These are phyloP conservation scores for Termitomyces eurrhizus DNA, from an alignment of 768 basidiomycete genomes.

Conservation along the genomic window DNA sequence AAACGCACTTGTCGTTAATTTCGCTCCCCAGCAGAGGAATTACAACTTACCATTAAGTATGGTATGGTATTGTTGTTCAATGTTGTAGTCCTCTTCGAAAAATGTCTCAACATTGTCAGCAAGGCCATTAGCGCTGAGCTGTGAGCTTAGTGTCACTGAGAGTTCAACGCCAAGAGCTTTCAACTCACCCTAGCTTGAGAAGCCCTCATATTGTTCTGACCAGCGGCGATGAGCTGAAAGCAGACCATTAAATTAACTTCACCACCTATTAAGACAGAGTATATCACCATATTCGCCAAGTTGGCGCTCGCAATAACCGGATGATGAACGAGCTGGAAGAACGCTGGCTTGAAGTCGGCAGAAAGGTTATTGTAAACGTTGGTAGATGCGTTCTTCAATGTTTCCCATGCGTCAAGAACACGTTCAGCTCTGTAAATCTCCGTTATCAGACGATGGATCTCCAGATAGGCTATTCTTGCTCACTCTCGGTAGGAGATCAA, in stretches of 20 bases:
- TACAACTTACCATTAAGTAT: constrained; percentile 44
- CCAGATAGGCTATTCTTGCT: constrained; percentile 18
- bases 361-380: constrained; percentile 47
- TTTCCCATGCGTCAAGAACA: constrained; percentile 47
- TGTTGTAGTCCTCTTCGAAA: constrained; percentile 58
- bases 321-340: constrained; percentile 58
- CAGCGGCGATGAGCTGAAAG: constrained; percentile 46
- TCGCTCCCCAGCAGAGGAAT: not conserved
- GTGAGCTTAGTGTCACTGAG: not conserved
- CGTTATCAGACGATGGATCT: not conserved
- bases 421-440: constrained; percentile 46
- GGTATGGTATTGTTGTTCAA: constrained; percentile 57
- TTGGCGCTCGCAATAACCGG: constrained; percentile 57
- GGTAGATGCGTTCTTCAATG: constrained; percentile 26
- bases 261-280: not conserved
- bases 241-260: not conserved
- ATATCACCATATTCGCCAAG: constrained; percentile 45
- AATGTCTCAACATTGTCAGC: constrained; percentile 50
- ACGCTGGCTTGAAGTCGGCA: constrained; percentile 45
- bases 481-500: constrained; percentile 67
- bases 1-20: not conserved
- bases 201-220: constrained; percentile 55
- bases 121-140: constrained; percentile 53
- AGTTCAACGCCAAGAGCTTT: not conserved
- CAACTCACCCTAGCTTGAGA: constrained; percentile 50